Evolutionary conservation across 164 flowering plant genomes (phyloP).

Genomic region (Saururus chinensis): DNA sequence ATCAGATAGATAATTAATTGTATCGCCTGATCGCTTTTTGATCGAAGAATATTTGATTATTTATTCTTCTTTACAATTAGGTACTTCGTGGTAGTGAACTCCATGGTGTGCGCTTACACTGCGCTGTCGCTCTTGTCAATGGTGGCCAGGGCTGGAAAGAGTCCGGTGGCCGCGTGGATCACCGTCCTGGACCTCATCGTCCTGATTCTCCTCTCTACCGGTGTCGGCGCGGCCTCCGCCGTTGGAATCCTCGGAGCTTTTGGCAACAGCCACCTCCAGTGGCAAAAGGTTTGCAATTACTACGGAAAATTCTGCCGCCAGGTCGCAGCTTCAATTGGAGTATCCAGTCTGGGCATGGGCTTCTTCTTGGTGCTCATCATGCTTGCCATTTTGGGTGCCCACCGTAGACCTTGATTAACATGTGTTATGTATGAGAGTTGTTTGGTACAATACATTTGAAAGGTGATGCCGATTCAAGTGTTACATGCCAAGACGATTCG

Average conservation of each 20-base stretch:
- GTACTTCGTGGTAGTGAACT: constrained; percentile 30
- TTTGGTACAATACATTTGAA: no score
- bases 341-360: constrained; percentile 21
- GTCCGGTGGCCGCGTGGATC: constrained; percentile 5
- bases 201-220: constrained; percentile 35
- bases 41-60: background rate
- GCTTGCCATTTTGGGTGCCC: constrained; percentile 17
- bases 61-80: constrained; percentile 7
- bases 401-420: constrained; percentile 10
- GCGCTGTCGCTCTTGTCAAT: constrained; percentile 18
- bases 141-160: constrained; percentile 1
- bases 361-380: constrained; percentile 16
- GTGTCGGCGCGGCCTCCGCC: constrained; percentile 26
- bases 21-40: no score
- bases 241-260: constrained; percentile 21
- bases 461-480: no score
- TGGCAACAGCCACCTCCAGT: constrained; percentile 31
- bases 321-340: constrained; percentile 11
- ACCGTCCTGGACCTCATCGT: constrained; percentile 25
- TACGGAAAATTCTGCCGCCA: constrained; percentile 22
- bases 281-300: constrained; percentile 31
- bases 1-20: no score
- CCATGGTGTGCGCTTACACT: constrained; percentile 32
- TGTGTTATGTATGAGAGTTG: background rate
- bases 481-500: no score